Conservation (phyloP, 805 yeast species). For the Ogataea methanolica region DNA sequence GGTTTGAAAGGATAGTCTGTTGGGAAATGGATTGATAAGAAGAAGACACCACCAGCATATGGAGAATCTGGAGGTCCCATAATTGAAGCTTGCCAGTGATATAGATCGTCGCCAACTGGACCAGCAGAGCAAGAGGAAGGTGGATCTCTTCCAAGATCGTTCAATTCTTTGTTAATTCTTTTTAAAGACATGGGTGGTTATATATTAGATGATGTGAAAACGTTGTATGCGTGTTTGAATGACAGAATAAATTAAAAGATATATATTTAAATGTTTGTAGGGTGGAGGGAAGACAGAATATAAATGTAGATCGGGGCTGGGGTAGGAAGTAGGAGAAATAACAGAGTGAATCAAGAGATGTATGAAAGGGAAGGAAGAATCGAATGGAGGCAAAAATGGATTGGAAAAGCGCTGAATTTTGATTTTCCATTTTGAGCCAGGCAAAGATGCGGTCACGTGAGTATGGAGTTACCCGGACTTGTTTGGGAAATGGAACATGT, state of each 20-base stretch:
- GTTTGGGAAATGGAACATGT: too few relatives aligned
- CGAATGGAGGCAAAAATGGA: background rate
- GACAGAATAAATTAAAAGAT: too few relatives aligned
- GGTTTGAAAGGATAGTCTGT: slow-evolving; percentile 99
- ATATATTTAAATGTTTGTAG: too few relatives aligned
- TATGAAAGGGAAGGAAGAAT: background rate
- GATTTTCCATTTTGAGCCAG: background rate
- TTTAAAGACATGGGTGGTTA: slow-evolving; percentile 67
- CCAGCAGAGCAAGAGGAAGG: slow-evolving; percentile 99
- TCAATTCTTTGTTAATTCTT: slow-evolving; percentile 93
- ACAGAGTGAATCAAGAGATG: too few relatives aligned
- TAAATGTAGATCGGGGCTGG: too few relatives aligned
- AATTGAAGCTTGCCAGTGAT: slow-evolving; percentile 99
- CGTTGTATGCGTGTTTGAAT: too few relatives aligned
- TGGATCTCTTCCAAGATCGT: slow-evolving; percentile 97
- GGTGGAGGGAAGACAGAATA: too few relatives aligned
- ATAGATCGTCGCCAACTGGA: slow-evolving; percentile 95
- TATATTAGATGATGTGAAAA: too few relatives aligned
- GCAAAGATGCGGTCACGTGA: background rate
- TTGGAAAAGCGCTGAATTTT: background rate
- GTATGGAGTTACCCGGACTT: too few relatives aligned
- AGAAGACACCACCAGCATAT: slow-evolving; percentile 81
- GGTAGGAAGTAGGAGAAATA: too few relatives aligned
- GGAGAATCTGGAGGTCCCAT: slow-evolving; percentile 98
- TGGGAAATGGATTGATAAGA: slow-evolving; percentile 95